Conservation (phyloP, 345 rosid genomes). For the Salix purpurea region DNA sequence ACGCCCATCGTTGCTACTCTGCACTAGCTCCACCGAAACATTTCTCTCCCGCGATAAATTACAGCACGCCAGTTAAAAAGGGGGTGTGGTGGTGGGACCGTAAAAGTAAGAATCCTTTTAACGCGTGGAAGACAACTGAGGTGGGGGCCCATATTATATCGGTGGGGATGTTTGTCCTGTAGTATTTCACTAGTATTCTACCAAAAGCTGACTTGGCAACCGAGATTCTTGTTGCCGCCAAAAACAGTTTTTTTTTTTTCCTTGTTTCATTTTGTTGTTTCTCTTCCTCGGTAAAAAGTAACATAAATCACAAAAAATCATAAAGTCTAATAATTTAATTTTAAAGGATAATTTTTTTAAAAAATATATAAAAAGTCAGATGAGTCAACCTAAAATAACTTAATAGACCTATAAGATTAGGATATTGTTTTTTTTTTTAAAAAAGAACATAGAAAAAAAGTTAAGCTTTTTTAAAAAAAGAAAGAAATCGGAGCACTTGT, state of each 20-base stretch:
- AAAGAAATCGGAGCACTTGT: too few species aligned
- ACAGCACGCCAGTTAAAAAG: slow-evolving; percentile 23
- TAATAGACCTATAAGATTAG: too few species aligned
- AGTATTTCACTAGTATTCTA: neutral
- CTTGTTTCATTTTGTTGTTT: neutral
- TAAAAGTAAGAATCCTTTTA: neutral
- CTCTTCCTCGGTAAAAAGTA: too few species aligned
- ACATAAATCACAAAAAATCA: too few species aligned
- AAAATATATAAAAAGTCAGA: too few species aligned
- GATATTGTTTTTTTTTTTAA: too few species aligned
- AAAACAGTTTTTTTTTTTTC: neutral
- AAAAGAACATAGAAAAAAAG: too few species aligned
- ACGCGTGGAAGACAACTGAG: slow-evolving; percentile 28
- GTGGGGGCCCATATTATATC: slow-evolving; percentile 1
- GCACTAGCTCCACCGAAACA: neutral
- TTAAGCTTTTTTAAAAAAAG: too few species aligned
- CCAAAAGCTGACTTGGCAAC: neutral
- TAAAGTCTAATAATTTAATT: too few species aligned
- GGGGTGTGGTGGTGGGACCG: slow-evolving; percentile 7
- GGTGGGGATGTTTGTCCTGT: neutral
- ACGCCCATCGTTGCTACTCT: too few species aligned
- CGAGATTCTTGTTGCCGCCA: neutral
- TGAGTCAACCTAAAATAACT: too few species aligned
- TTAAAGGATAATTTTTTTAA: too few species aligned
- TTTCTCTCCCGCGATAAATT: neutral